These are phyloP conservation scores for Paspalum vaginatum DNA, from an alignment of 176 grass and related monocot species.

Conservation along the genomic window DNA sequence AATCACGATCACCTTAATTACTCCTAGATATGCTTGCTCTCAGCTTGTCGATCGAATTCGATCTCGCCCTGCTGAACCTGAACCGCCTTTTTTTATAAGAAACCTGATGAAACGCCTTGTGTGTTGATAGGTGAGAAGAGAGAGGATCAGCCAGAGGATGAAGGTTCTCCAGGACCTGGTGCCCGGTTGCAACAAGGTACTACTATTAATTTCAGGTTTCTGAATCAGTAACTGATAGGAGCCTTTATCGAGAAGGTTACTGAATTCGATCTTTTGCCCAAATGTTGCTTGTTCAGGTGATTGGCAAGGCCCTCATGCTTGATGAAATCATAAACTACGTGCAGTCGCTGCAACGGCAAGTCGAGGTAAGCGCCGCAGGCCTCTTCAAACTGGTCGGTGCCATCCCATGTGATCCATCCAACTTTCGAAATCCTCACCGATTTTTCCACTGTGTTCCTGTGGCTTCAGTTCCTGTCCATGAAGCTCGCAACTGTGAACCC, in stretches of 20 bases:
- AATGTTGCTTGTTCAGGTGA: slow-evolving; percentile 57
- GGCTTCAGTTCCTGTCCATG: slow-evolving; percentile 92
- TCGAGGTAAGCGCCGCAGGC: slow-evolving; percentile 54
- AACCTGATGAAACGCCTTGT: too few relatives aligned
- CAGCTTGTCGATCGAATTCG: not conserved
- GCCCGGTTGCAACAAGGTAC: slow-evolving; percentile 93
- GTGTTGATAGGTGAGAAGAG: slow-evolving; percentile 75
- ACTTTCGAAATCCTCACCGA: slow-evolving; percentile 33
- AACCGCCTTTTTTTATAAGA: too few relatives aligned
- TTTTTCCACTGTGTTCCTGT: not conserved
- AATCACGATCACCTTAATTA: not conserved
- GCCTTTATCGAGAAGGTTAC: not conserved
- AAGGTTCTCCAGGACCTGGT: slow-evolving; percentile 88
- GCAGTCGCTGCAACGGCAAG: slow-evolving; percentile 83
- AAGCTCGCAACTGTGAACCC: slow-evolving; percentile 98
- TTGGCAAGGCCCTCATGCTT: slow-evolving; percentile 92
- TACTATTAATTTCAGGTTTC: not conserved
- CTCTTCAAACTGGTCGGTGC: not conserved
- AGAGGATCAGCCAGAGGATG: slow-evolving; percentile 93
- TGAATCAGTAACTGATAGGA: not conserved
- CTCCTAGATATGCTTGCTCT: not conserved
- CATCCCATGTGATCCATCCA: not conserved
- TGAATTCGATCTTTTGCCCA: slow-evolving; percentile 11
- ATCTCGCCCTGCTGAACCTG: slow-evolving; percentile 1
- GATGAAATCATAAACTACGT: slow-evolving; percentile 97